Evolutionary conservation across 2,329 filamentous ascomycete species (phyloP).

Genomic region (Trichoderma polysporum): DNA sequence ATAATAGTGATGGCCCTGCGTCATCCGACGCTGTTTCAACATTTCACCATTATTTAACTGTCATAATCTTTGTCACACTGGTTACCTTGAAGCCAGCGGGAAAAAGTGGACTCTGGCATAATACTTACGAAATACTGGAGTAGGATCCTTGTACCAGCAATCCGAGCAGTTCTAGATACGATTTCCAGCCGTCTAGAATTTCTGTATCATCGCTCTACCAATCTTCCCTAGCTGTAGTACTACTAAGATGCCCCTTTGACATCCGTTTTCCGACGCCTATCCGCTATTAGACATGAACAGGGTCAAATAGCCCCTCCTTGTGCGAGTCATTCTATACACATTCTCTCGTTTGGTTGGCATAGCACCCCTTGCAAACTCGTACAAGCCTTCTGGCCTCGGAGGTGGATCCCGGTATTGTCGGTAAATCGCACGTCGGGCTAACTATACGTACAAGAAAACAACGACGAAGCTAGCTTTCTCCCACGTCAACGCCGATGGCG

Average conservation of each 20-base stretch:
- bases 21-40: slow-evolving; percentile 6
- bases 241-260: not conserved
- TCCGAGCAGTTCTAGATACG: not conserved
- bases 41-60: not conserved
- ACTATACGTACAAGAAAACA: not conserved
- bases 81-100: not conserved
- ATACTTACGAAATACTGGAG: not conserved
- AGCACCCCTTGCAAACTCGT: not conserved
- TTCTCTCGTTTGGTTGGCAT: not conserved
- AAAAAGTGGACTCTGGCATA: not conserved
- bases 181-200: not conserved
- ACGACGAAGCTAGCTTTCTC: not conserved
- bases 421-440: not conserved
- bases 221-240: not conserved
- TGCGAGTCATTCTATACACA: not conserved
- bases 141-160: not conserved
- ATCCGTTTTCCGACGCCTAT: not conserved
- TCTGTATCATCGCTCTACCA: not conserved
- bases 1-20: not conserved
- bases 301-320: not conserved
- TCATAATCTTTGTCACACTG: not conserved
- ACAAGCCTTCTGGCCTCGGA: not conserved
- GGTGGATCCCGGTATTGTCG: not conserved
- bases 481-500: not conserved
- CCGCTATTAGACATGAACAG: not conserved